Conservation (phyloP, 2,329 filamentous ascomycete genomes). For the Canariomyces notabilis region DNA sequence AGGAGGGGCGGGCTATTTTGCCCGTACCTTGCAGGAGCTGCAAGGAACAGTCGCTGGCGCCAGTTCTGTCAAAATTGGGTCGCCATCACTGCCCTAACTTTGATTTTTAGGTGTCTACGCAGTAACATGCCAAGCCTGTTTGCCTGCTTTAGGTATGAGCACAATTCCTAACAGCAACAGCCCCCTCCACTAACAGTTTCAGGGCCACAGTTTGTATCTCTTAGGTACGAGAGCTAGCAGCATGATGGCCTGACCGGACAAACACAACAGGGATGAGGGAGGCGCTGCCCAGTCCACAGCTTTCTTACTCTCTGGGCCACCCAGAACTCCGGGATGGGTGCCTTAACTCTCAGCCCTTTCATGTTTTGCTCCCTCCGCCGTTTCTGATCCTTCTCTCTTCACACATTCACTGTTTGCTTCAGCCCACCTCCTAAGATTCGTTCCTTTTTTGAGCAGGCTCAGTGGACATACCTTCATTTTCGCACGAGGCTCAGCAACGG, state of each 20-base stretch:
- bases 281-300: conserved; percentile 1
- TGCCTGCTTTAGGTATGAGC: not conserved
- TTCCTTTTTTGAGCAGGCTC: conserved; percentile 25
- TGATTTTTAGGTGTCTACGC: not conserved
- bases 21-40: conserved; percentile 21
- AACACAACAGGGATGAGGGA: too few relatives aligned
- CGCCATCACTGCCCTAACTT: conserved; percentile 7
- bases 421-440: conserved; percentile 16
- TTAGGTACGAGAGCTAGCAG: not conserved
- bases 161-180: not conserved
- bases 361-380: not conserved
- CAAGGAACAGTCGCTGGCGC: conserved; percentile 20
- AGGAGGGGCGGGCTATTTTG: conserved; percentile 9
- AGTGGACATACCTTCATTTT: conserved; percentile 22
- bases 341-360: conserved; percentile 8
- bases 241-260: too few relatives aligned
- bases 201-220: not conserved
- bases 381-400: conserved; percentile 5
- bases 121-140: conserved; percentile 10
- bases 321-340: conserved; percentile 9
- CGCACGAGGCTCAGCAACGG: not conserved
- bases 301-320: conserved; percentile 9
- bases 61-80: conserved; percentile 15
- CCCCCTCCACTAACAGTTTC: not conserved
- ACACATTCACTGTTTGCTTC: conserved; percentile 10